Base-by-base conservation (phyloP, 2,329 filamentous ascomycete genomes). In the Fonsecaea erecta region DNA sequence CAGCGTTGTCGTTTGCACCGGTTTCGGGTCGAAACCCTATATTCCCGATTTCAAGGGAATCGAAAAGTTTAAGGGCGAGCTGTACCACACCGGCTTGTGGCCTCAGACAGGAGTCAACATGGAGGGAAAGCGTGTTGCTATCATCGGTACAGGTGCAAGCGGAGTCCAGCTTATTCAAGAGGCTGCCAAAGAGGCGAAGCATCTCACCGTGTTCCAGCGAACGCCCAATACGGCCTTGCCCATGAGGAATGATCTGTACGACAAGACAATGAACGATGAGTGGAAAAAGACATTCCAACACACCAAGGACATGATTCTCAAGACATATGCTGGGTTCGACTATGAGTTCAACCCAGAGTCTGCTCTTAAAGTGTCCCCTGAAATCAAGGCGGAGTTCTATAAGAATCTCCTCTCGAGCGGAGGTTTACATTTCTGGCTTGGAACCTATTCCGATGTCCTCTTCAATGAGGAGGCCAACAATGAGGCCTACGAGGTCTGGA, bases 401-500 rank as follows among this genome's bases (percentile, higher is more conserved):
- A 18, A 46, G 24, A 48, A 34, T 12, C 60, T 54, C 16, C 48
- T 54, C 18, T 16, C 14, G 26, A 48, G 34, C 21, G 37, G 48
- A 1, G 48, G 35, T 18, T 16, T 43, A 3, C 28, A 52, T n/a
- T 52, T 52, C 18, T 54, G 48, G 28, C n/a, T 24, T 26, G 43
- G 43, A 18, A 35, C 53, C 5, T 34, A 63, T 18, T 24, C 40
- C 18, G 40, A 57, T 34, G 35, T 37, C 12, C 28, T 37, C 7
- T 37, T 51, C 24, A n/a, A 46, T 21, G 30, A 53, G 9, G 12
- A n/a, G 8, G 32, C 61, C 40, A 43, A 34, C 61, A 35, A 52
- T 18, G 2, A 74, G 71, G 3, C 79, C 0, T 85, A 87, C 67
- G 65, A 75, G 1, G 74, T 77, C 0, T 75, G 76, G 24, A 72